phyloP scores from a whole-genome alignment of 2,329 filamentous ascomycete genomes.

The Cercospora sp. region DNA sequence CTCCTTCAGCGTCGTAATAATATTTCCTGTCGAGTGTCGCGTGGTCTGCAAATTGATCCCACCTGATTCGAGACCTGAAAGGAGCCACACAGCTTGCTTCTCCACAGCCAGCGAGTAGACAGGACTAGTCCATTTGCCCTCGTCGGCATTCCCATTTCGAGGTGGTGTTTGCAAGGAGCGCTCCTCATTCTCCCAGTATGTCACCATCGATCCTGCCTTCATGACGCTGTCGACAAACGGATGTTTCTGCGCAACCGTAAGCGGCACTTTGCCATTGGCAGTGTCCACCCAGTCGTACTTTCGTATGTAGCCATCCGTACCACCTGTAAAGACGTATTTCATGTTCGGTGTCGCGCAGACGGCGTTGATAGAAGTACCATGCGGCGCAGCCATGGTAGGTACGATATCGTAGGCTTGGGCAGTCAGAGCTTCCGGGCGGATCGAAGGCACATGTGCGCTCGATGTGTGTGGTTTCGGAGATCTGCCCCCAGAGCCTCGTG shows the following conservation, averaged over 20 bases:
- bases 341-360: constrained; percentile 90
- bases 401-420: constrained; percentile 90
- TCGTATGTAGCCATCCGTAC: constrained; percentile 90
- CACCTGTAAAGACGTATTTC: constrained; percentile 91
- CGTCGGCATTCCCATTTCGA: constrained; percentile 46
- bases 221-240: constrained; percentile 97
- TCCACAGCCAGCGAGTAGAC: constrained; percentile 94
- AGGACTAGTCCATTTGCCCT: constrained; percentile 62
- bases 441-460: constrained; percentile 38
- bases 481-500: constrained; percentile 37
- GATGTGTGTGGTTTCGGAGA: constrained; percentile 34
- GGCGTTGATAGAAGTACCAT: constrained; percentile 92
- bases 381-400: constrained; percentile 93
- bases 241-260: constrained; percentile 93
- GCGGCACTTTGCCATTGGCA: constrained; percentile 86
- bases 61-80: constrained; percentile 87
- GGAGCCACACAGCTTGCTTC: constrained; percentile 83
- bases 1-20: constrained; percentile 75
- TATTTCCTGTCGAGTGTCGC: constrained; percentile 89
- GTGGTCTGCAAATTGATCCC: constrained; percentile 92
- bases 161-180: constrained; percentile 44
- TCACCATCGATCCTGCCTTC: constrained; percentile 90
- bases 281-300: constrained; percentile 96
- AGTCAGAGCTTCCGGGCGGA: constrained; percentile 75
- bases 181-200: constrained; percentile 98